Conservation (phyloP, 2,329 filamentous ascomycete genomes). For the Arthrinium puccinioides region DNA sequence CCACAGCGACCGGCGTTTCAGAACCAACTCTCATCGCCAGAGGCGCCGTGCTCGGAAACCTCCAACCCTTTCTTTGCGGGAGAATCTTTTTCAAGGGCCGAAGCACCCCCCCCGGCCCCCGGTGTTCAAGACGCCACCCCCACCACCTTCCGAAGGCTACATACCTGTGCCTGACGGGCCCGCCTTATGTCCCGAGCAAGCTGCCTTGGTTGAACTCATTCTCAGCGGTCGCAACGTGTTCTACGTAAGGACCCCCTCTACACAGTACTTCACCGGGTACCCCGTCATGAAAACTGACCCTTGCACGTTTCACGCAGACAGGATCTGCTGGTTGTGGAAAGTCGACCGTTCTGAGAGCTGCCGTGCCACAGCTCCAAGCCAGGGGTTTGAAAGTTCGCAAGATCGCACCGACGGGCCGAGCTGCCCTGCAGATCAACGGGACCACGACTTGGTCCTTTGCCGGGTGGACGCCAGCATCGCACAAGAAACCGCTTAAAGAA, state of each 20-base stretch:
- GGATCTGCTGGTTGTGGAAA: constrained; percentile 57
- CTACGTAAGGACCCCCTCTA: too few species aligned
- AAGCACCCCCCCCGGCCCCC: too few species aligned
- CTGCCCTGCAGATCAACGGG: constrained; percentile 50
- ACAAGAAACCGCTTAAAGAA: constrained; percentile 31
- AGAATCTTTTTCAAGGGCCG: too few species aligned
- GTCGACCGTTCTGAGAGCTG: constrained; percentile 44
- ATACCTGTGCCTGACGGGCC: constrained; percentile 11
- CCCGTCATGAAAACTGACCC: too few species aligned
- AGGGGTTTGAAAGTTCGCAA: constrained; percentile 36
- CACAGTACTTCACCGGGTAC: too few species aligned
- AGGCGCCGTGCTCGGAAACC: too few species aligned
- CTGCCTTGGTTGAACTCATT: constrained; percentile 42
- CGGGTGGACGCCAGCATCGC: constrained; percentile 42
- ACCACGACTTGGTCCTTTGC: constrained; percentile 50
- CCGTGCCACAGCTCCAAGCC: constrained; percentile 29
- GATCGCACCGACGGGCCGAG: constrained; percentile 52
- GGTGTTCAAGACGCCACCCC: too few species aligned
- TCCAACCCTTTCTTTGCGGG: too few species aligned
- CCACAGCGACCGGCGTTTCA: too few species aligned
- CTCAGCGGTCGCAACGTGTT: constrained; percentile 49
- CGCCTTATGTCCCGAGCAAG: constrained; percentile 38
- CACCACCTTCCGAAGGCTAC: too few species aligned
- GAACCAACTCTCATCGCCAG: too few species aligned
- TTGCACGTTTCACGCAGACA: too few species aligned